Percentiles rank a stretch among this genome's conserved stretches.
phyloP scores from a whole-genome alignment of 345 rosid species.

The Pistacia vera region DNA sequence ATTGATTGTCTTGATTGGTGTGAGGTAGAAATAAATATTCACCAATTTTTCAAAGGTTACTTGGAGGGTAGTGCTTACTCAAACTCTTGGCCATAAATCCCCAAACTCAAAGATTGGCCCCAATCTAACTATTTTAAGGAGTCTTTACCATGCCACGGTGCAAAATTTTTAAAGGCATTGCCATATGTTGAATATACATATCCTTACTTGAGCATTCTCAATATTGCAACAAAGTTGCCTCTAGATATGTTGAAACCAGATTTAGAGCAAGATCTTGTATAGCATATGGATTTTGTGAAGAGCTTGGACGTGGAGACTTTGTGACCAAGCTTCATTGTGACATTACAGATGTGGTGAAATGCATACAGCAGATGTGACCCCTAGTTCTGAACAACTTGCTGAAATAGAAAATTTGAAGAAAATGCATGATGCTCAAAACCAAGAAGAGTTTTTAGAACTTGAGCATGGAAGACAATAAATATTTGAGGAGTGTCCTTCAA shows the following conservation, averaged over 20 bases:
- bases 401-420: constrained; percentile 23
- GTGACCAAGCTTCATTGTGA: constrained; percentile 77
- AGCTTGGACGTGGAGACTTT: constrained; percentile 68
- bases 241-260: constrained; percentile 44
- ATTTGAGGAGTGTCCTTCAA: background rate
- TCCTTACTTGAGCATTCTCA: constrained; percentile 41
- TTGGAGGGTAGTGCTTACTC: constrained; percentile 20
- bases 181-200: constrained; percentile 59
- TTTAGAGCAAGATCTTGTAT: constrained; percentile 57
- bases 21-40: constrained; percentile 52
- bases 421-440: constrained; percentile 31
- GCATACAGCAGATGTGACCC: constrained; percentile 48
- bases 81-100: constrained; percentile 41
- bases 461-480: background rate
- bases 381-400: background rate
- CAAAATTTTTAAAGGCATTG: constrained; percentile 40
- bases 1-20: no score
- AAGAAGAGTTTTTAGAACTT: constrained; percentile 25
- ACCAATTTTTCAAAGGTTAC: constrained; percentile 51
- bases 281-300: constrained; percentile 55
- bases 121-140: constrained; percentile 45
- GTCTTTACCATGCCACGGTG: constrained; percentile 49
- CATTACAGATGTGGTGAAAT: constrained; percentile 73
- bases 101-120: constrained; percentile 71
- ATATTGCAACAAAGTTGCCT: constrained; percentile 48